Conservation (phyloP, 1,284 basidiomycete species). For the Volvariella surrecta region DNA sequence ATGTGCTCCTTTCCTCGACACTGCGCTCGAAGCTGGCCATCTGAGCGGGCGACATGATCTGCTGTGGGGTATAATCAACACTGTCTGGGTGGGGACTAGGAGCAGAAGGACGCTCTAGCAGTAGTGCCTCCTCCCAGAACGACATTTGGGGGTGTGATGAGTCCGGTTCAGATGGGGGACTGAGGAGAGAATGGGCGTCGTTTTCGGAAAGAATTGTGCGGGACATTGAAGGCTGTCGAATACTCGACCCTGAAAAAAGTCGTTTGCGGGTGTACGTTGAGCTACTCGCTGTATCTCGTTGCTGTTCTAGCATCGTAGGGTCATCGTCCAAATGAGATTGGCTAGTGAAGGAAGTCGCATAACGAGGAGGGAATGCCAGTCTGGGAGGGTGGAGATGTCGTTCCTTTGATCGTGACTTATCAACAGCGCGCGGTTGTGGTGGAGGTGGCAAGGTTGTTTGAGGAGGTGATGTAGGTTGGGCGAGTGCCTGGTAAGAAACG, state of each 20-base stretch:
- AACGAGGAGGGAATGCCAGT: slow-evolving; percentile 26
- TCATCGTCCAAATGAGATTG: slow-evolving; percentile 11
- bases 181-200: slow-evolving; percentile 45
- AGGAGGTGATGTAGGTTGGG: slow-evolving; percentile 19
- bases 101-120: slow-evolving; percentile 13
- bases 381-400: slow-evolving; percentile 31
- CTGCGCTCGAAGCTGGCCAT: slow-evolving; percentile 51
- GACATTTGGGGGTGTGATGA: slow-evolving; percentile 25
- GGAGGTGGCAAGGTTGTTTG: background rate
- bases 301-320: slow-evolving; percentile 18
- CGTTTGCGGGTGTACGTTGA: slow-evolving; percentile 36
- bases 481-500: slow-evolving; percentile 46
- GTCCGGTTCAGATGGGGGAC: slow-evolving; percentile 32
- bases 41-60: slow-evolving; percentile 59
- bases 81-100: slow-evolving; percentile 21
- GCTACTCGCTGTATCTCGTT: slow-evolving; percentile 22
- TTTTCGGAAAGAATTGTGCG: slow-evolving; percentile 31
- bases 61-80: slow-evolving; percentile 47
- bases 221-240: slow-evolving; percentile 42
- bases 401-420: slow-evolving; percentile 27
- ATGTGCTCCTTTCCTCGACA: slow-evolving; percentile 21
- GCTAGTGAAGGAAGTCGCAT: slow-evolving; percentile 13
- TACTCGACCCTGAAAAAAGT: slow-evolving; percentile 51
- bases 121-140: slow-evolving; percentile 39
- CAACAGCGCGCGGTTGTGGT: background rate